phyloP scores from a whole-genome alignment of 2,329 filamentous ascomycete genomes.

The Periconia sp. region DNA sequence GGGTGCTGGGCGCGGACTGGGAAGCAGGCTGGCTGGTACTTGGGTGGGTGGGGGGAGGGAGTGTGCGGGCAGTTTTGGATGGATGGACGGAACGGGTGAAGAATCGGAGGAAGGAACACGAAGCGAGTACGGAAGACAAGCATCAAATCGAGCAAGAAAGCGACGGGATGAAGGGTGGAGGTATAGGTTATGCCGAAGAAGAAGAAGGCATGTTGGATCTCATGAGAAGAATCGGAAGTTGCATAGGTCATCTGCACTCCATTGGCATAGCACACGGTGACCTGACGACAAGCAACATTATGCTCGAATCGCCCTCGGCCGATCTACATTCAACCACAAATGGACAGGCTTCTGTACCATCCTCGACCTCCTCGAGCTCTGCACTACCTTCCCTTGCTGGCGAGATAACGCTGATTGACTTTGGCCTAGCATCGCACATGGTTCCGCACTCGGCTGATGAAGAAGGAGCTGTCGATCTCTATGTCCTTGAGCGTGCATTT shows the following conservation, averaged over 20 bases:
- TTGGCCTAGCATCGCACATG: constrained; percentile 68
- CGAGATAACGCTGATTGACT: constrained; percentile 89
- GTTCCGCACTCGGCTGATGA: constrained; percentile 81
- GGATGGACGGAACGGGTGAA: constrained; percentile 57
- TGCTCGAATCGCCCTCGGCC: constrained; percentile 56
- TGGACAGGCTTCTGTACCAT: neutral
- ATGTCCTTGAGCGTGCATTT: constrained; percentile 93
- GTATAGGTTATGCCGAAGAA: constrained; percentile 22
- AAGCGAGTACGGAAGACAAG: neutral
- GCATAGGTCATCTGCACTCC: constrained; percentile 75
- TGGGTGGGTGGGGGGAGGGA: constrained; percentile 58
- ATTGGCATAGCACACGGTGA: constrained; percentile 92
- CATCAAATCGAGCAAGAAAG: neutral
- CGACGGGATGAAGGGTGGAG: neutral
- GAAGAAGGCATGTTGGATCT: constrained; percentile 51
- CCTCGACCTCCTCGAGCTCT: constrained; percentile 1
- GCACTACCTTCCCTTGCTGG: constrained; percentile 54
- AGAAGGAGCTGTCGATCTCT: constrained; percentile 92
- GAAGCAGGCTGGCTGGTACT: constrained; percentile 62
- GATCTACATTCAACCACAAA: neutral
- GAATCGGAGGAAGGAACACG: constrained; percentile 17
- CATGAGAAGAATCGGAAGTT: constrained; percentile 69
- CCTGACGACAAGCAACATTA: constrained; percentile 95
- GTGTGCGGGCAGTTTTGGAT: constrained; percentile 71
- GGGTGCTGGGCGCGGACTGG: constrained; percentile 70